Conservation (phyloP, 2,329 filamentous ascomycete genomes). For the Pseudocercospora macadamiae region DNA sequence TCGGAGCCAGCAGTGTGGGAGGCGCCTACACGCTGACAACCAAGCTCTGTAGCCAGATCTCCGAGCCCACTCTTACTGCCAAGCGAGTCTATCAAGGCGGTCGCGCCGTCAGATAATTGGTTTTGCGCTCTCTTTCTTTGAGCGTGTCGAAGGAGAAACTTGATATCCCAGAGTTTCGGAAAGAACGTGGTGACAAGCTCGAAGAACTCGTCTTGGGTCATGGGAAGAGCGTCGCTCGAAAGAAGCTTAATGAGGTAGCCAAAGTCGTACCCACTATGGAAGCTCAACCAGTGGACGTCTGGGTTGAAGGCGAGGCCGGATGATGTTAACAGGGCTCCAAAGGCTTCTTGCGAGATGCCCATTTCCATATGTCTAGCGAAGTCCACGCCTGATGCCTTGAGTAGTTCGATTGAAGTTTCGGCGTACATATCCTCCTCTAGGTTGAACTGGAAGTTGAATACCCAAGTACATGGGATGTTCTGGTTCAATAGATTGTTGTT, state of each 20-base stretch:
- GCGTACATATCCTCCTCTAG: constrained; percentile 97
- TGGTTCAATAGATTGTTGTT: constrained; percentile 48
- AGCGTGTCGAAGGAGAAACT: constrained; percentile 93
- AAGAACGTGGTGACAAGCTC: constrained; percentile 90
- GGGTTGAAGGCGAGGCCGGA: constrained; percentile 88
- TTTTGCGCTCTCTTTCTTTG: constrained; percentile 44
- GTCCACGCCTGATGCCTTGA: constrained; percentile 90
- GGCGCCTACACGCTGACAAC: constrained; percentile 82
- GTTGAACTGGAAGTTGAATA: constrained; percentile 98
- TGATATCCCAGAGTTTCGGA: constrained; percentile 91
- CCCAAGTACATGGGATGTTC: constrained; percentile 82
- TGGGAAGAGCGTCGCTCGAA: constrained; percentile 77
- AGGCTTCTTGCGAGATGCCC: constrained; percentile 87
- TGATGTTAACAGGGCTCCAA: constrained; percentile 85
- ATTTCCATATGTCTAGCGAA: constrained; percentile 81
- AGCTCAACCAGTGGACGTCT: constrained; percentile 93
- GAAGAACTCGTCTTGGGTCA: constrained; percentile 88
- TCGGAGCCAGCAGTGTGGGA: constrained; percentile 94
- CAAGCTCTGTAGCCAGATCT: constrained; percentile 89
- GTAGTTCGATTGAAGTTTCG: constrained; percentile 87
- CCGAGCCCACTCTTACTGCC: constrained; percentile 91
- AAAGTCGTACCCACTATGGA: constrained; percentile 98
- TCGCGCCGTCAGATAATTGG: constrained; percentile 30
- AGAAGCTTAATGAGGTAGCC: constrained; percentile 95
- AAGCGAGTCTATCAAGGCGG: constrained; percentile 73